These are phyloP conservation scores for Neoboletus magnificus DNA, from an alignment of 768 basidiomycete species.

Conservation along the genomic window DNA sequence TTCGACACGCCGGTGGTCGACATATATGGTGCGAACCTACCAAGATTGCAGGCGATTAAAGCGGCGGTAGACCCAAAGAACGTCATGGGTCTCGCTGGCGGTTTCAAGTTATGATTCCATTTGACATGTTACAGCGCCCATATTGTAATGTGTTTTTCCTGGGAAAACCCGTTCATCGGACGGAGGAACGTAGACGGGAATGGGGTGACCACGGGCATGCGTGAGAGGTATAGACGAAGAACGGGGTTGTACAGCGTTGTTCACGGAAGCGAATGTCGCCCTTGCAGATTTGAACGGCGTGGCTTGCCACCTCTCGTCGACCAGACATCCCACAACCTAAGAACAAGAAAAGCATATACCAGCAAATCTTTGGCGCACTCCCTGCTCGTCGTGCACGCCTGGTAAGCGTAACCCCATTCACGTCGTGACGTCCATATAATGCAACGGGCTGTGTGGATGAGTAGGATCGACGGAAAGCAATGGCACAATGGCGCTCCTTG, in stretches of 20 bases:
- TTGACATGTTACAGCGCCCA: background rate
- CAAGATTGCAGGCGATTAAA: conserved; percentile 41
- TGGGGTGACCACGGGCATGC: background rate
- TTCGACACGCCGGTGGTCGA: conserved; percentile 42
- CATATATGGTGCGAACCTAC: conserved; percentile 45
- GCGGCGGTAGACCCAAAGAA: conserved; percentile 47
- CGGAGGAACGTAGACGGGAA: background rate
- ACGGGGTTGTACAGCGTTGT: background rate
- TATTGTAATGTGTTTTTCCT: background rate
- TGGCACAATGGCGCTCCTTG: background rate
- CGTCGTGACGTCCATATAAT: background rate
- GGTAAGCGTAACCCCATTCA: background rate
- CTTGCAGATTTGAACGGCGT: background rate
- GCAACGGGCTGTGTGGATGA: too few relatives aligned
- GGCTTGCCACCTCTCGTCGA: background rate
- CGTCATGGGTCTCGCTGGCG: conserved; percentile 64
- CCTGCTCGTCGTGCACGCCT: too few relatives aligned
- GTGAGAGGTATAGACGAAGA: background rate
- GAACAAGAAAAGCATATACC: background rate
- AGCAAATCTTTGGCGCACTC: background rate
- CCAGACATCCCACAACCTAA: background rate
- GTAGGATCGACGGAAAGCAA: background rate
- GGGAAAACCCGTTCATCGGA: too few relatives aligned
- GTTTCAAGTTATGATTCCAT: conserved; percentile 45
- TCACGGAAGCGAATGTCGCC: background rate